Conservation (phyloP, 345 rosid genomes). For the Brassica napus region Da-Ae NC_063449.1:34658501-34659000, state of each 20-base stretch:
- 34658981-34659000: neutral
- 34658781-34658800: neutral
- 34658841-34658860: conserved; percentile 36
- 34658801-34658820: neutral
- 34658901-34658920: conserved; percentile 34
- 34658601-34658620: conserved; percentile 38
- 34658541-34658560: conserved; percentile 53
- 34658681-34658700: conserved; percentile 38
- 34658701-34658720: conserved; percentile 41
- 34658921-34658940: neutral
- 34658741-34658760: conserved; percentile 39
- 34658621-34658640: conserved; percentile 11
- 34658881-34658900: conserved; percentile 21
- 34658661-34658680: conserved; percentile 45
- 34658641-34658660: conserved; percentile 35
- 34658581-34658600: conserved; percentile 58
- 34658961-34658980: neutral
- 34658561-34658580: conserved; percentile 71
- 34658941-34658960: neutral
- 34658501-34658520: conserved; percentile 72
- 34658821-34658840: conserved; percentile 10
- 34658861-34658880: conserved; percentile 20
- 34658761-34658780: conserved; percentile 47
- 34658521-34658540: conserved; percentile 70
- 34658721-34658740: conserved; percentile 36